These are phyloP conservation scores for Pseudocercospora ulei DNA, from an alignment of 2,329 filamentous ascomycete genomes.

Conservation along the genomic window DNA sequence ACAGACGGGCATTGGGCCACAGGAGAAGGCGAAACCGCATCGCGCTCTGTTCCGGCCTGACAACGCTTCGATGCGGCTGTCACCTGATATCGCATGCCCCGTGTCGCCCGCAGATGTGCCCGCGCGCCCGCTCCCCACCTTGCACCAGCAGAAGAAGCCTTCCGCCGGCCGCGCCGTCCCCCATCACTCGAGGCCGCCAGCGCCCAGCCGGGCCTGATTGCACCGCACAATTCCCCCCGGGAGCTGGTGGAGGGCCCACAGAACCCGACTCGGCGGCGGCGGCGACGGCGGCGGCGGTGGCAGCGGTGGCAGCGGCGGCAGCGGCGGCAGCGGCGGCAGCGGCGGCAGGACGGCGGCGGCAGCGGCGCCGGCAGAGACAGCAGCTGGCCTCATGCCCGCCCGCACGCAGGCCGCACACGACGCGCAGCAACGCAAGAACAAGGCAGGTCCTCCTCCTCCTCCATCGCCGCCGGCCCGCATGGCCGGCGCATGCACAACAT, in stretches of 20 bases:
- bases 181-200: neutral
- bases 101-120: constrained; percentile 3
- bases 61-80: constrained; percentile 8
- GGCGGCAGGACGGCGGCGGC: neutral
- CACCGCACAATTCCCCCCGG: constrained; percentile 2
- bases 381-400: constrained; percentile 21
- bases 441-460: constrained; percentile 23
- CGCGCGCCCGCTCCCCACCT: neutral
- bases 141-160: neutral
- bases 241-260: neutral
- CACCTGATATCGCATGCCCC: constrained; percentile 6
- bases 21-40: neutral
- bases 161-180: neutral
- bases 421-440: constrained; percentile 33
- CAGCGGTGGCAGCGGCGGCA: neutral
- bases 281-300: neutral
- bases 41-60: neutral
- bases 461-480: constrained; percentile 8
- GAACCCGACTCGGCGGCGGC: constrained; percentile 1
- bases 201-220: neutral
- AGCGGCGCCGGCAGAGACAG: neutral
- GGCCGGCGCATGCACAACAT: constrained; percentile 6
- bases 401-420: constrained; percentile 32
- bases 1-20: constrained; percentile 4
- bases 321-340: constrained; percentile 11